Evolutionary conservation across 805 yeast species (phyloP).

Genomic region (Saccharomycopsis amapae): DNA sequence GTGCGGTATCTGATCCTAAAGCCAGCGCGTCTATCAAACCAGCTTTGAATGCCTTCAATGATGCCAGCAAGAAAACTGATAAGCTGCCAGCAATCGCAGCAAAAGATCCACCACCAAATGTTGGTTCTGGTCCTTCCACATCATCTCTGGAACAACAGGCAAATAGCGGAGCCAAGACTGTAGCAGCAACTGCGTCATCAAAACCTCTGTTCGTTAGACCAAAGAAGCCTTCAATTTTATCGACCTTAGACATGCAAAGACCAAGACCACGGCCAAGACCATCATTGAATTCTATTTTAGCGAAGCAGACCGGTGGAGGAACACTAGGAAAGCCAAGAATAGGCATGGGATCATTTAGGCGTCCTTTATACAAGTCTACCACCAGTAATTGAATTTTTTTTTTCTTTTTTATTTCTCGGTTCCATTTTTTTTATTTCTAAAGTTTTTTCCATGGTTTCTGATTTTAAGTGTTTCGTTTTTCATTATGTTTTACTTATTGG

Average conservation of each 20-base stretch:
- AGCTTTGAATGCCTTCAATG: constrained; percentile 1
- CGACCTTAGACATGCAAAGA: constrained; percentile 12
- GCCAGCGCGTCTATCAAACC: not conserved
- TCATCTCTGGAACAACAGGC: no score
- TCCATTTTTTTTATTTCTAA: no score
- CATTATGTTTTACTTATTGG: not conserved
- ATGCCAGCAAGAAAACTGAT: no score
- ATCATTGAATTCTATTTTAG: not conserved
- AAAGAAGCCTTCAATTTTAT: constrained; percentile 19
- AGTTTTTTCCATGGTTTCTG: not conserved
- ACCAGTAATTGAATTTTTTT: constrained; percentile 2
- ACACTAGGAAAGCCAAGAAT: constrained; percentile 4
- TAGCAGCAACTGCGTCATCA: not conserved
- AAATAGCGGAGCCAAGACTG: not conserved
- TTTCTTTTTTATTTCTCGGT: not conserved
- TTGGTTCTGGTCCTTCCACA: no score
- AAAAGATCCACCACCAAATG: no score
- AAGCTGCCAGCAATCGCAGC: no score
- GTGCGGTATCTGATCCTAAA: not conserved
- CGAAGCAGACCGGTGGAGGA: not conserved
- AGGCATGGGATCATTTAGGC: constrained; percentile 14
- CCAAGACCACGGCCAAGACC: constrained; percentile 2
- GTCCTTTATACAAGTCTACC: constrained; percentile 17
- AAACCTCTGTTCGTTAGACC: not conserved
- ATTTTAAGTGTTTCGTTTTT: no score